phyloP scores from a whole-genome alignment of 1,284 basidiomycete species.

The Clitocybe nebularis region DNA sequence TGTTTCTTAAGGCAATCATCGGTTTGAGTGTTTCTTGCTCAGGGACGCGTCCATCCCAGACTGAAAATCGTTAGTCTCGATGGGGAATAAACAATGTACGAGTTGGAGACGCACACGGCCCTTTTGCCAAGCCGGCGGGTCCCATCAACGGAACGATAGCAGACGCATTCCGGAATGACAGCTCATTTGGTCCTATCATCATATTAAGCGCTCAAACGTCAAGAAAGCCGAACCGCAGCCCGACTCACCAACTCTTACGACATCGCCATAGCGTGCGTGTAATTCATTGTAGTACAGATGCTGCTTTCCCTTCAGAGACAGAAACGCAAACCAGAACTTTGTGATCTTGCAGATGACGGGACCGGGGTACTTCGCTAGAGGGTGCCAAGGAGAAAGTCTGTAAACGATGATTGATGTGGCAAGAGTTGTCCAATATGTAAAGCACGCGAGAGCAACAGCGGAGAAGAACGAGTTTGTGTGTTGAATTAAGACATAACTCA shows the following conservation, averaged over 20 bases:
- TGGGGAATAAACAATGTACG: no score
- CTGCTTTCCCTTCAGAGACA: constrained; percentile 31
- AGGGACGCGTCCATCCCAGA: constrained; percentile 31
- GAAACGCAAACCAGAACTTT: constrained; percentile 31
- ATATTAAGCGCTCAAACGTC: background rate
- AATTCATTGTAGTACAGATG: constrained; percentile 29
- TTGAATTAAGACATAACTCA: constrained; percentile 19
- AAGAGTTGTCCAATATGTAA: constrained; percentile 24
- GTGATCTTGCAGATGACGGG: constrained; percentile 33
- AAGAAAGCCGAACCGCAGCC: background rate
- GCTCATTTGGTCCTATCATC: constrained; percentile 50
- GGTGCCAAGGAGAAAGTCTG: constrained; percentile 45
- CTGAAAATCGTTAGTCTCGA: no score
- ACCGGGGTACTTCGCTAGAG: constrained; percentile 42
- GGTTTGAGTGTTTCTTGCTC: constrained; percentile 25
- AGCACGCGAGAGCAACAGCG: constrained; percentile 16
- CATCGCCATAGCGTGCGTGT: constrained; percentile 39
- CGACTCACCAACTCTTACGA: constrained; percentile 39
- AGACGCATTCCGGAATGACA: constrained; percentile 41
- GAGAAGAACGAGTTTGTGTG: constrained; percentile 14
- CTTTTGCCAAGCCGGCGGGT: constrained; percentile 43
- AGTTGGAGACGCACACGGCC: constrained; percentile 48
- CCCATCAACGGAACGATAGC: constrained; percentile 44
- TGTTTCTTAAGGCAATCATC: constrained; percentile 29
- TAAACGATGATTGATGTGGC: constrained; percentile 33